Evolutionary conservation across 176 grass and related monocot species (phyloP), one percentile per base, ranked within the genome.

Genomic region (Carex cristatella): DNA sequence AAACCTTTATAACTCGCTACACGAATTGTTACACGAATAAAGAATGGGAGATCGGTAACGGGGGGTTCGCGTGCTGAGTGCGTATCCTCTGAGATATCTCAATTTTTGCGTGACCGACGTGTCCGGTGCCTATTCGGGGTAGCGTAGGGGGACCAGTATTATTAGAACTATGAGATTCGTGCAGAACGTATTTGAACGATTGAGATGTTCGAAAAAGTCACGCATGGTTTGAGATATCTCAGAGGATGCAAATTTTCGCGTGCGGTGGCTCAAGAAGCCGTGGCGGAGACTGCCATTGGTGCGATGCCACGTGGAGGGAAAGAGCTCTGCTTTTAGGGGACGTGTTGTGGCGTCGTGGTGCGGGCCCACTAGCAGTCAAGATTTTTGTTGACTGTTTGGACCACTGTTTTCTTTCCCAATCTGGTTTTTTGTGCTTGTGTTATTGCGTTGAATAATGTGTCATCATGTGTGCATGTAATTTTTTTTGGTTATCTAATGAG

Each of bases 251-350:
- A 23, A 23, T 23, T 23, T 33, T 64, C 57, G 79, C 79, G 55
- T 81, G 79, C 79, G 14, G 33, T 61, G 58, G 33, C 33, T 61
- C 49, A 2, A 15, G 81, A 73, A 49, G 84, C 88, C 89, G 68
- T 89, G 87, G 87, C 0, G 10, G 55, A 12, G 0, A 1, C 5
- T 6, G 27, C 85, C 4, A 86, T 68, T 82, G 7, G 55, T 0
- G 1, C 0, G 15, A 6, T 56, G 81, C 88, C 87, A 86, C 89
- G 87, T 70, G 27, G 40, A 12, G 2, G 2, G 1, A 10, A 59
- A 71, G 16, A 7, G 2, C 6, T 61, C 38, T 68, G 40, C 19
- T 4, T 67, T 31, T 1, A 57, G 62, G 10, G 8, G 48, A 58
- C 75, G 15, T 15, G 79, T 61, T 62, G 12, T 3, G 30, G 33